Evolutionary conservation across 257 asterid species (phyloP), one percentile per base, ranked within the genome.

Genomic region (Salvia rosmarinus): DNA sequence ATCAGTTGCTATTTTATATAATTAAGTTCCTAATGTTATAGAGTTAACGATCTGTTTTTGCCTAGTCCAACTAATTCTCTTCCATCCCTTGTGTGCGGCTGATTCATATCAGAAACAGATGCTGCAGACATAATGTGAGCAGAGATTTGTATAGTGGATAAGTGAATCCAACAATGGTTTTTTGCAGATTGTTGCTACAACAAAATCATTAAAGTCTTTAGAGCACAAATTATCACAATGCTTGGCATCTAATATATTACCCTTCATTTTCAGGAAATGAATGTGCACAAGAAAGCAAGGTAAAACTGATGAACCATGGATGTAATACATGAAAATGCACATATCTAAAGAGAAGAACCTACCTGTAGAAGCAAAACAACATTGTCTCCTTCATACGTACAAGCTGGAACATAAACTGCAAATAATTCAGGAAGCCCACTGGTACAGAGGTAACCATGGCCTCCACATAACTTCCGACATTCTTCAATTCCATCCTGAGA

Each of bases 341-440:
- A 77, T 12, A 47, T 12, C 37, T 52, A 4, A 64, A 21, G 66
- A 73, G 63, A 64, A 17, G 67, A 71, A 59, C 32, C 49, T 76
- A 90, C 98, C 94, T 95, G 99, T 72, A 95, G 86, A 73, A 88
- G 89, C 57, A 91, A 82, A 76, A 91, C 99, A 65, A 25, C 59
- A 80, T 95, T 95, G 80, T 91, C 99, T 70, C 98, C 99, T 88
- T 95, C 99, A 75, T 95, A 95, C 1, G 99, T 95, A 86, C 99
- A 95, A 65, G 97, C 92, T 74, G 99, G 99, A 69, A 95, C 97
- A 83, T 95, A 95, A 76, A 90, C 98, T 30, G 99, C 98, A 84
- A 91, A 91, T 78, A 91, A 78, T 76, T 95, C 99, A 39, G 99
- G 99, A 79, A 91, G 99, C 75, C 99, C 99, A 80, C 99, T 95